phyloP scores from a whole-genome alignment of 768 basidiomycete species.

The Trametes coccinea region DNA sequence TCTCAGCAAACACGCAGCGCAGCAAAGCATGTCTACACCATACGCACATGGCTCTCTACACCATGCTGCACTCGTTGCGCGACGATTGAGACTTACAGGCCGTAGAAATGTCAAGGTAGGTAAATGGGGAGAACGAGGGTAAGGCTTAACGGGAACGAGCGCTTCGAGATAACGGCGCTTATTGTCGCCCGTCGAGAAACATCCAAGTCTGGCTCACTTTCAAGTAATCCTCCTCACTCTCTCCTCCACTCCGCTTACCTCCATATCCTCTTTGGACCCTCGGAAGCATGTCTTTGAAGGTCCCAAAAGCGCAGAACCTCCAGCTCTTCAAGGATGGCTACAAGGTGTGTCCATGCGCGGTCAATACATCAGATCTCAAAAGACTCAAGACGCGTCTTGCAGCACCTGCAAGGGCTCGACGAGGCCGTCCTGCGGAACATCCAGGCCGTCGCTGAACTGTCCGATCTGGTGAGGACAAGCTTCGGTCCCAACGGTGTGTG shows the following conservation, averaged over 20 bases:
- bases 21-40: no score
- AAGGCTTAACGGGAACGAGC: background rate
- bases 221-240: background rate
- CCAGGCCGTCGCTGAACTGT: constrained; percentile 92
- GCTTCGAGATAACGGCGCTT: constrained; percentile 1
- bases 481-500: constrained; percentile 92
- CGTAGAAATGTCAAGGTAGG: no score
- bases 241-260: background rate
- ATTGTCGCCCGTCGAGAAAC: background rate
- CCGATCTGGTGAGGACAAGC: constrained; percentile 93
- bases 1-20: no score
- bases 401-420: constrained; percentile 88
- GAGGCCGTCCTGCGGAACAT: constrained; percentile 98
- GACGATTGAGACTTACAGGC: no score
- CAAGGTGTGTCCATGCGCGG: constrained; percentile 56
- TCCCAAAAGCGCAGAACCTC: constrained; percentile 83
- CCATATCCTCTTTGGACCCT: background rate
- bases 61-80: no score
- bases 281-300: constrained; percentile 81
- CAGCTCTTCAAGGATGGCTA: constrained; percentile 98
- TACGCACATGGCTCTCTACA: no score
- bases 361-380: background rate
- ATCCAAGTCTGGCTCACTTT: no score
- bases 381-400: constrained; percentile 7
- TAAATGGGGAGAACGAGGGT: background rate